Base-by-base conservation (phyloP, 495 filamentous ascomycete genomes). In the Hypoxylon cercidicola region DNA sequence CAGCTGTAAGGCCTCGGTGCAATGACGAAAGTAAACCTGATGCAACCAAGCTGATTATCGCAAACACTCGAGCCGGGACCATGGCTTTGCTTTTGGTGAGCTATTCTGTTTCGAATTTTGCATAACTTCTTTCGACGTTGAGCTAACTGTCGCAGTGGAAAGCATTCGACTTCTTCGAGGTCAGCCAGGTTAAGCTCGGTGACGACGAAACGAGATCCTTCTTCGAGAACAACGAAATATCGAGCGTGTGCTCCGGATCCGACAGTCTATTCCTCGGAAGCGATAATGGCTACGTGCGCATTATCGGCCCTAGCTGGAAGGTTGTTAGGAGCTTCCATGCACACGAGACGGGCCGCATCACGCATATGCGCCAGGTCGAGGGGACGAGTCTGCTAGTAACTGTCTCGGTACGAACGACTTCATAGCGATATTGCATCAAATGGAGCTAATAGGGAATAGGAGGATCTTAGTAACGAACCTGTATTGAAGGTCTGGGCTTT, bases 161-260 rank as follows among this genome's bases (percentile, higher is more conserved):
- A 91, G 87, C 91, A 52, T 98, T 99, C 82, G 93, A 95, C 85
- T 98, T 99, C 88, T 97, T 99, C 83, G 93, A 97, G 75, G 92
- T 96, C 74, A 86, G 88, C 61, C 88, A 89, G 68, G 88, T 98
- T 76, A 89, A 89, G 74, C 84, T 91, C 58, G 82, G 90, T 52
- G 90, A 93, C 74, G 90, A 90, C 48, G 82, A 82, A 49, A 82
- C 77, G 52, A 78, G 79, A 55, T 64, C 76, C 61, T 72, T 79
- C 76, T 75, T 80, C 72, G 75, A 79, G 55, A 77, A 74, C 64
- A 76, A 83, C 72, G 81, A 82, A 46, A 77, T 82, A 54, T 74
- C 80, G 43, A 77, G 74, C 68, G 82, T 97, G 15, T 90, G 91
- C 70, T 91, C 93, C 43, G 93, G 94, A 21, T 95, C 95, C 23